A percentile compares a stretch with the other conserved stretches of the same genome.
These are phyloP conservation scores for Cytospora schulzeri DNA, from an alignment of 2,329 filamentous ascomycete species.

Conservation along the genomic window DNA sequence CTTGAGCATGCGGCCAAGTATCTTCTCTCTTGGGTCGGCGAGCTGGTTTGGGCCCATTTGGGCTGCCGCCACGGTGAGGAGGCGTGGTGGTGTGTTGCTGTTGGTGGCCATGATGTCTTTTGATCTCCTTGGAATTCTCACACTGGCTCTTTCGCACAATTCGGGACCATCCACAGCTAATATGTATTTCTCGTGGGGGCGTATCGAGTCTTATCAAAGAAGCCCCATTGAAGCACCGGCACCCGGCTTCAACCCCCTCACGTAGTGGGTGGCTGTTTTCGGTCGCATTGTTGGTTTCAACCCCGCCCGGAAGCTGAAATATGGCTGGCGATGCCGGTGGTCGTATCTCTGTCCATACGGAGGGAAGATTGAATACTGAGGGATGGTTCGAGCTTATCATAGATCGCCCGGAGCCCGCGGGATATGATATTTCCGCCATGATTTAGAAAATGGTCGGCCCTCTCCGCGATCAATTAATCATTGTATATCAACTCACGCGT, in stretches of 20 bases:
- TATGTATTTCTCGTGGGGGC: neutral
- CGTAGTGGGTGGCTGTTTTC: neutral
- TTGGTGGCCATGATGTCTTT: slow-evolving; percentile 10
- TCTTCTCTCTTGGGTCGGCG: slow-evolving; percentile 43
- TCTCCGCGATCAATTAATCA: neutral
- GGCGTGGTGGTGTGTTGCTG: slow-evolving; percentile 18
- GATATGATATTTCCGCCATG: neutral
- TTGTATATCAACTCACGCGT: neutral
- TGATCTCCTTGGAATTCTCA: neutral
- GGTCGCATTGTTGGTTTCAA: slow-evolving; percentile 10
- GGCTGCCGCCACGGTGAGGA: slow-evolving; percentile 50
- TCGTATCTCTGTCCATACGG: slow-evolving; percentile 3
- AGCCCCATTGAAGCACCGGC: neutral
- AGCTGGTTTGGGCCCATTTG: slow-evolving; percentile 53
- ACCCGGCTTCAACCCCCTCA: slow-evolving; percentile 6
- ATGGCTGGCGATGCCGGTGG: slow-evolving; percentile 1
- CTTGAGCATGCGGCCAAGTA: slow-evolving; percentile 50
- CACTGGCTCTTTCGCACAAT: neutral
- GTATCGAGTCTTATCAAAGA: slow-evolving; percentile 18
- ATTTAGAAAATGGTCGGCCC: neutral
- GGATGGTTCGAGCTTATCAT: neutral
- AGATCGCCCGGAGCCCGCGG: neutral
- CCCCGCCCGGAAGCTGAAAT: slow-evolving; percentile 10
- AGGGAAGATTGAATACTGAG: too few relatives aligned
- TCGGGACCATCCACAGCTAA: neutral